Percentiles rank a stretch among this genome's conserved stretches.
Conservation (phyloP, 148 eudicot genomes). For the Rhododendron ovatum region DNA sequence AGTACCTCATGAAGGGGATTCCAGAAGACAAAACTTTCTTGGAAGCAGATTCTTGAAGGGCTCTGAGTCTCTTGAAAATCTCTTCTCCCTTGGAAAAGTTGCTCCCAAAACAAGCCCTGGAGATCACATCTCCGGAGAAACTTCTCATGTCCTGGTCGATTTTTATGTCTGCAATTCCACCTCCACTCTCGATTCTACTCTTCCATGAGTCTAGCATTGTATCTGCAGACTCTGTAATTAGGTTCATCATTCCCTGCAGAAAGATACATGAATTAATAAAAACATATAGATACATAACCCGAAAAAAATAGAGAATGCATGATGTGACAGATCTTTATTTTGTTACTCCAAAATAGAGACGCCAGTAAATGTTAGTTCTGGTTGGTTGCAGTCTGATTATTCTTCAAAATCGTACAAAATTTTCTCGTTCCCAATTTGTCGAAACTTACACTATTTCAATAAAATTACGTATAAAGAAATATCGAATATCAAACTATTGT, state of each 20-base stretch:
- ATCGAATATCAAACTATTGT: too few relatives aligned
- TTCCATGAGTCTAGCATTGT: constrained; percentile 42
- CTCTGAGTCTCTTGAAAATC: constrained; percentile 46
- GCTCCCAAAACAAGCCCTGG: constrained; percentile 65
- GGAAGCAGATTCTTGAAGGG: constrained; percentile 40
- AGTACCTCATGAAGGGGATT: neutral
- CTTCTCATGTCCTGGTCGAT: constrained; percentile 49
- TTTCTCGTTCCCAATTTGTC: neutral
- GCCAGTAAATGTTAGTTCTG: neutral
- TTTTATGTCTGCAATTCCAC: constrained; percentile 33
- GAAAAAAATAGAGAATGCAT: too few relatives aligned
- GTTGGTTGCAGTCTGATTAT: neutral
- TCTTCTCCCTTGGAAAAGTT: constrained; percentile 43
- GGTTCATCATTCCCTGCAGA: constrained; percentile 45
- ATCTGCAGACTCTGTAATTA: constrained; percentile 40
- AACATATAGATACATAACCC: too few relatives aligned
- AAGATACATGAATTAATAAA: too few relatives aligned
- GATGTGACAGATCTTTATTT: neutral
- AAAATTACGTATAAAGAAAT: too few relatives aligned
- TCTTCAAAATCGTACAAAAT: neutral
- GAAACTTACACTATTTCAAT: too few relatives aligned
- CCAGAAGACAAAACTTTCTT: constrained; percentile 10
- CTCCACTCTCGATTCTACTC: constrained; percentile 16
- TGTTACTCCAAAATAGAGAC: neutral
- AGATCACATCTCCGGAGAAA: constrained; percentile 61